These are phyloP conservation scores for Cystobasidium slooffiae DNA, from an alignment of 1,284 basidiomycete species.

Conservation along the genomic window DNA sequence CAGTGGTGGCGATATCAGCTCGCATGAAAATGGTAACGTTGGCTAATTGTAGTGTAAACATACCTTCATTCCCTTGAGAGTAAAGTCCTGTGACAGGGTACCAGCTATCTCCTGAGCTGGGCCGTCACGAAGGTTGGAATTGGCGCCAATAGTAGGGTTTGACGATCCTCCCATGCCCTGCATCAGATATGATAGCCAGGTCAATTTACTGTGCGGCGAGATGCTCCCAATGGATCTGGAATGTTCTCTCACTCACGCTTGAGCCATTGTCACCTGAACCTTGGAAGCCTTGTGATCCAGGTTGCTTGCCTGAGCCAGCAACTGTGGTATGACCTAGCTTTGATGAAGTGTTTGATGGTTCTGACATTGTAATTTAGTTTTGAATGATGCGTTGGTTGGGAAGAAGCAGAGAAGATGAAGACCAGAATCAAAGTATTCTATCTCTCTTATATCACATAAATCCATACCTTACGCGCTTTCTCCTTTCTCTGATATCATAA, in stretches of 20 bases:
- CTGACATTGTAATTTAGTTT: neutral
- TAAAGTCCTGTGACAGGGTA: constrained; percentile 25
- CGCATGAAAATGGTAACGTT: neutral
- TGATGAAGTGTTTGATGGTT: constrained; percentile 19
- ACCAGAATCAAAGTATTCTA: too few relatives aligned
- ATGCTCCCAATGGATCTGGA: too few relatives aligned
- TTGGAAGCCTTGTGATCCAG: neutral
- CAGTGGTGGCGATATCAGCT: neutral
- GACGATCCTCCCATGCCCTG: constrained; percentile 19
- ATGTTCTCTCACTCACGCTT: too few relatives aligned
- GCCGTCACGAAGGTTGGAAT: constrained; percentile 4
- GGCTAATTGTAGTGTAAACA: neutral
- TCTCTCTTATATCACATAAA: too few relatives aligned
- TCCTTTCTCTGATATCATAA: too few relatives aligned
- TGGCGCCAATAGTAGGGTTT: constrained; percentile 30
- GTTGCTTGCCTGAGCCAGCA: neutral
- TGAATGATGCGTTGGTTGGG: too few relatives aligned
- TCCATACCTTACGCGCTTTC: too few relatives aligned
- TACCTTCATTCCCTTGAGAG: constrained; percentile 37
- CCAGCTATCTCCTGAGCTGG: constrained; percentile 39
- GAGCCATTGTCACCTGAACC: constrained; percentile 17
- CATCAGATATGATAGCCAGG: neutral
- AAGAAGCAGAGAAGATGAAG: too few relatives aligned
- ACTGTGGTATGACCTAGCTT: constrained; percentile 21
- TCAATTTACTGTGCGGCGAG: neutral